A percentile compares a stretch with the other conserved stretches of the same genome.
Conservation (phyloP, 2,329 filamentous ascomycete species). For the Epichloe amarillans region DNA sequence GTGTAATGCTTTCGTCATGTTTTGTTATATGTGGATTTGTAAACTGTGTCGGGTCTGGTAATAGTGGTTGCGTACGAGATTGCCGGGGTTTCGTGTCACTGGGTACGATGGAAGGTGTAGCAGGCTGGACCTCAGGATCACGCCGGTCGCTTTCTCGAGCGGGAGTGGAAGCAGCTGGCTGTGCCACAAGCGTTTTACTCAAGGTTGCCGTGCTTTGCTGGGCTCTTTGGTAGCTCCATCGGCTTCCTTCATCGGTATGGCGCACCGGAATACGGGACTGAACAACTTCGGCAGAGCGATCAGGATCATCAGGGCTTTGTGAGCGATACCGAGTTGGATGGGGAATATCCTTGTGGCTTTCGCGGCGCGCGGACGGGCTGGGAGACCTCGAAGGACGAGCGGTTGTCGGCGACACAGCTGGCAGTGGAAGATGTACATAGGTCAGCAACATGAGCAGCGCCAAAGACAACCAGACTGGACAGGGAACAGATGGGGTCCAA, state of each 20-base stretch:
- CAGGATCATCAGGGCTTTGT: conserved; percentile 41
- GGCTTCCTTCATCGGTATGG: conserved; percentile 30
- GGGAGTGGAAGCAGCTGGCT: conserved; percentile 22
- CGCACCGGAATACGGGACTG: conserved; percentile 27
- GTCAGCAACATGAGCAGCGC: conserved; percentile 14
- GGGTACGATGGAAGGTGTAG: conserved; percentile 19
- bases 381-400: conserved; percentile 35
- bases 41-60: conserved; percentile 54
- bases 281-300: conserved; percentile 31
- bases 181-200: conserved; percentile 37
- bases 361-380: conserved; percentile 39
- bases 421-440: conserved; percentile 8
- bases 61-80: conserved; percentile 37
- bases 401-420: conserved; percentile 21
- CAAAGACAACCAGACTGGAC: not conserved
- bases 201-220: conserved; percentile 25
- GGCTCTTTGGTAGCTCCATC: conserved; percentile 24
- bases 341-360: conserved; percentile 27
- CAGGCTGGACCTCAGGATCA: conserved; percentile 12
- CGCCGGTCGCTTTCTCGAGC: conserved; percentile 17
- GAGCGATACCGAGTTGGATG: conserved; percentile 38
- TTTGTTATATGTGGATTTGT: conserved; percentile 46
- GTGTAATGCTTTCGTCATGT: conserved; percentile 52
- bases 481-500: not conserved
- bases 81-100: conserved; percentile 29